These are phyloP conservation scores for Malus domestica DNA, from an alignment of 306 rosid genomes.

Conservation along the genomic window DNA sequence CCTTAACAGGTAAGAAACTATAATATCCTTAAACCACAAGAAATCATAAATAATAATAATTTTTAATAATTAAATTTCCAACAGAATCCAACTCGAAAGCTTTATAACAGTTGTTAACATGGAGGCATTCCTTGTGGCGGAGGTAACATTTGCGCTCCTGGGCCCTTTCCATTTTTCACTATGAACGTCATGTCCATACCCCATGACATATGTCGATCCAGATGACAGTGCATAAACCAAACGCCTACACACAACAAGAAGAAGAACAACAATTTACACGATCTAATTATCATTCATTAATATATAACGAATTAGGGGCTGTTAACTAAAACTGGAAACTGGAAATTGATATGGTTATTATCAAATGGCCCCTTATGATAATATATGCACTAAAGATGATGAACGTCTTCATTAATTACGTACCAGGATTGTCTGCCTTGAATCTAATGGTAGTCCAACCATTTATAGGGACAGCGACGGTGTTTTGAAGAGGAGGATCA, in stretches of 20 bases:
- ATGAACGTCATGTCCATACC: constrained; percentile 22
- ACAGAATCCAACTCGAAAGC: neutral
- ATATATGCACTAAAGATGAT: neutral
- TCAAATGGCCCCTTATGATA: neutral
- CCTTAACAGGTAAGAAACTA: too few species aligned
- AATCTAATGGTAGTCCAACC: constrained; percentile 27
- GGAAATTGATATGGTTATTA: neutral
- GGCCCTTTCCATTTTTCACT: constrained; percentile 18
- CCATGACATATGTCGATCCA: constrained; percentile 22
- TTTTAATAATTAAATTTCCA: too few species aligned
- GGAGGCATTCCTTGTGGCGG: constrained; percentile 33
- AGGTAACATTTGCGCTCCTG: neutral
- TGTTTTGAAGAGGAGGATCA: constrained; percentile 26
- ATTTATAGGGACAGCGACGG: constrained; percentile 18
- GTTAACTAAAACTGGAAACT: neutral
- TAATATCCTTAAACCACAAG: too few species aligned
- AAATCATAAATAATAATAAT: too few species aligned
- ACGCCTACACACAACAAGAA: neutral
- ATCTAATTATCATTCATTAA: too few species aligned
- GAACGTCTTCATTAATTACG: neutral
- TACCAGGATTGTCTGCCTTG: constrained; percentile 27
- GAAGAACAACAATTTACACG: neutral
- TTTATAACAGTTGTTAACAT: constrained; percentile 1
- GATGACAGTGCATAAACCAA: constrained; percentile 31
- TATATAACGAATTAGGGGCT: neutral